Evolutionary conservation across 83 land plant species (phyloP).

Genomic region (Picea abies): DNA sequence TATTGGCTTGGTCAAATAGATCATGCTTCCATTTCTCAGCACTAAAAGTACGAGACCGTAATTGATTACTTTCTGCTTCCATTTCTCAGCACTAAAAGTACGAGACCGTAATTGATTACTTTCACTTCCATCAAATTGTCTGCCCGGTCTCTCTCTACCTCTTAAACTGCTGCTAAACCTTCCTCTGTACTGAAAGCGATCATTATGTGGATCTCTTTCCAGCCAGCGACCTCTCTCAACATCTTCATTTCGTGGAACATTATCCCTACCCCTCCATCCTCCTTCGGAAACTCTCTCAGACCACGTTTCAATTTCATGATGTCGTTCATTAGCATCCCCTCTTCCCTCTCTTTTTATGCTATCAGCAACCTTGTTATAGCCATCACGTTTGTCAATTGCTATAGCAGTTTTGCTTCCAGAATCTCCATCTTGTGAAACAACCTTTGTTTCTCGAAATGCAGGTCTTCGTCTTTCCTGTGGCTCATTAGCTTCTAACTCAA

Average conservation of each 20-base stretch:
- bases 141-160: conserved; percentile 36
- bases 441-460: conserved; percentile 57
- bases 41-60: conserved; percentile 16
- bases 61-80: conserved; percentile 22
- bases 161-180: conserved; percentile 35
- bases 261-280: conserved; percentile 13
- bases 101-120: conserved; percentile 11
- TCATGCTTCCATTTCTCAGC: conserved; percentile 79
- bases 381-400: not conserved
- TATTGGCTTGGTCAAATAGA: conserved; percentile 51
- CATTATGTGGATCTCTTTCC: conserved; percentile 12
- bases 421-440: conserved; percentile 23
- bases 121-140: conserved; percentile 23
- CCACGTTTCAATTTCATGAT: conserved; percentile 20
- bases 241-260: conserved; percentile 19
- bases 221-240: conserved; percentile 23
- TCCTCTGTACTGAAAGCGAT: conserved; percentile 10
- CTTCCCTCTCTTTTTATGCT: conserved; percentile 14
- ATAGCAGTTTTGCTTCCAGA: conserved; percentile 11
- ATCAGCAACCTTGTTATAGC: conserved; percentile 13
- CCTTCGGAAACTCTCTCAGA: conserved; percentile 15
- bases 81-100: conserved; percentile 42
- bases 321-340: conserved; percentile 10
- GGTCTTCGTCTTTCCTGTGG: conserved; percentile 36
- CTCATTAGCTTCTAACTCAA: conserved; percentile 35